A percentile compares a stretch with the other conserved stretches of the same genome.
phyloP scores from a whole-genome alignment of 805 yeast species.

The Suhomyces canberraensis region DNA sequence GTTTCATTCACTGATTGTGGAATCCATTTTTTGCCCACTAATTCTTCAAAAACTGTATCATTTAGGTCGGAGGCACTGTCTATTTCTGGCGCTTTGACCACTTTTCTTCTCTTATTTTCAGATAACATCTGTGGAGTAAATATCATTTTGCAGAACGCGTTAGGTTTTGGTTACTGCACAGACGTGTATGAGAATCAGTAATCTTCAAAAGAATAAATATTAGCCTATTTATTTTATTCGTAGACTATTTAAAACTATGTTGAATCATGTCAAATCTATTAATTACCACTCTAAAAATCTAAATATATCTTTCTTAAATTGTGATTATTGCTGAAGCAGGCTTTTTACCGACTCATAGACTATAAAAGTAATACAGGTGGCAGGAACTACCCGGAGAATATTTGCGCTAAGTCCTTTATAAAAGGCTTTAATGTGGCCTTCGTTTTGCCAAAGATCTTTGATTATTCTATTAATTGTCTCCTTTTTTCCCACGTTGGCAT shows the following conservation, averaged over 20 bases:
- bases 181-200: too few species aligned
- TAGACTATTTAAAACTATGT: too few species aligned
- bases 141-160: too few species aligned
- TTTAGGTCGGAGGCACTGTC: too few species aligned
- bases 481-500: conserved; percentile 10
- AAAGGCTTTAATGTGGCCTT: conserved; percentile 61
- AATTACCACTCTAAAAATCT: too few species aligned
- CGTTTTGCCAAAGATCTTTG: conserved; percentile 38
- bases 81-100: background rate
- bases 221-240: too few species aligned
- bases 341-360: conserved; percentile 65
- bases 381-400: conserved; percentile 79
- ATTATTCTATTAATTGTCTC: conserved; percentile 29
- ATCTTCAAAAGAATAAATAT: too few species aligned
- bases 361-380: conserved; percentile 86
- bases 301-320: too few species aligned
- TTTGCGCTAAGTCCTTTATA: conserved; percentile 84
- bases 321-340: too few species aligned
- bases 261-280: too few species aligned
- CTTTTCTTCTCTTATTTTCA: conserved; percentile 1
- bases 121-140: conserved; percentile 2
- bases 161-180: too few species aligned
- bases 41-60: too few species aligned
- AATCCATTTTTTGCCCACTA: conserved; percentile 22
- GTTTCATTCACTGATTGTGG: conserved; percentile 32